Conservation (phyloP, 768 basidiomycete genomes). For the Mycena galericulata region DNA sequence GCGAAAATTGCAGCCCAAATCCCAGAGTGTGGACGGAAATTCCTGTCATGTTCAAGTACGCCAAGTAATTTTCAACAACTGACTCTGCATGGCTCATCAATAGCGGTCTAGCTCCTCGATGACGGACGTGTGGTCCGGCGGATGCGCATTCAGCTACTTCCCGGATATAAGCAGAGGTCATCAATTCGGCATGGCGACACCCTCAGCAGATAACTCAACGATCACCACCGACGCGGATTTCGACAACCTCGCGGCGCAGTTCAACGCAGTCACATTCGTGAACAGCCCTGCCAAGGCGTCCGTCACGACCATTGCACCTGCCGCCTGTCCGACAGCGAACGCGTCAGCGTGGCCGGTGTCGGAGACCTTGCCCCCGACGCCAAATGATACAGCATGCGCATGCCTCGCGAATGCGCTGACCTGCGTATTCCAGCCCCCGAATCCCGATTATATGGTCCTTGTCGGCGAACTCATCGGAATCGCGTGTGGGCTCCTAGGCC, state of each 20-base stretch:
- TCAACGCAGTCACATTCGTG: conserved; percentile 57
- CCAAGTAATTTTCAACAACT: background rate
- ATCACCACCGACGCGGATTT: conserved; percentile 81
- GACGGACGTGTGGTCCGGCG: conserved; percentile 88
- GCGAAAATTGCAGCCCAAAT: conserved; percentile 42
- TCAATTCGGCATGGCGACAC: conserved; percentile 89
- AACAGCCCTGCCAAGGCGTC: conserved; percentile 67
- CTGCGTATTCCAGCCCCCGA: conserved; percentile 79
- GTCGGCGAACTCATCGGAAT: conserved; percentile 73
- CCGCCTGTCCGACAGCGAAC: conserved; percentile 74
- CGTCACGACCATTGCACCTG: conserved; percentile 61
- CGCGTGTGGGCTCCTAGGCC: conserved; percentile 81
- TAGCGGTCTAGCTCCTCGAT: conserved; percentile 66
- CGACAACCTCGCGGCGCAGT: conserved; percentile 71
- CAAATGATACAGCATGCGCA: conserved; percentile 80
- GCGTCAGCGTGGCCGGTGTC: conserved; percentile 73
- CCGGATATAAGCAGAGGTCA: conserved; percentile 78
- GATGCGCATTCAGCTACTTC: conserved; percentile 92
- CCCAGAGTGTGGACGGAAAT: conserved; percentile 87
- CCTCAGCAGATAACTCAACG: conserved; percentile 71
- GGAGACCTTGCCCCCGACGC: conserved; percentile 85
- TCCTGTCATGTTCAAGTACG: conserved; percentile 61
- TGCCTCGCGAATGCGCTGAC: conserved; percentile 78
- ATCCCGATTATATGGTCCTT: conserved; percentile 69
- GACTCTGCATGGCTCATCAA: background rate